Base-by-base conservation (phyloP, 2,329 filamentous ascomycete species). In the Helminthosporium solani region DNA sequence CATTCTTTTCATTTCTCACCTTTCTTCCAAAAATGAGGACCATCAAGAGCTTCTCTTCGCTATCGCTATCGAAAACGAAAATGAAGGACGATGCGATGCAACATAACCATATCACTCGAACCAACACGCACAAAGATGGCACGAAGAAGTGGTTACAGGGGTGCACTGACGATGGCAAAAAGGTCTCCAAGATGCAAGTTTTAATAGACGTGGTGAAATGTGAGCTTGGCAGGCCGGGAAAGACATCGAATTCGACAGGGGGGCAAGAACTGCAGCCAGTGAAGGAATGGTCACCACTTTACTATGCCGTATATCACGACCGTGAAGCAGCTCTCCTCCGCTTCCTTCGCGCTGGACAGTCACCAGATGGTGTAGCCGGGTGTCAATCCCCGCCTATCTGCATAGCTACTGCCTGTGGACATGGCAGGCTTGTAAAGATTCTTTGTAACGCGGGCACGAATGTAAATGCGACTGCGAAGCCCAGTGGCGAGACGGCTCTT, bases 301-400 rank as follows among this genome's bases (percentile, higher is more conserved):
- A 59, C 25, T 58, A 66, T 40, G 64, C 66, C 16, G 61, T 61
- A 14, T 61, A 60, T 23, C 53, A 61, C 44, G 56, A 62, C 42
- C 63, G 66, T 3, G 61, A 67, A 39, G 61, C 64, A 14, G 66
- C 66, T 7, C 58, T 68, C 2, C 46, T 52, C 38, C 61, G 66
- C 46, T 69, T 63, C 25, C 44, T 69, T 21, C 54, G 53, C 39
- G 49, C 40, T 23, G 66, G 64, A 2, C 56, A 57, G 21, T 60
- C 57, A 16, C 58, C 63, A n/a, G 58, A 68, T 43, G 61, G 54
- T 39, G 34, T 44, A 16, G 47, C 52, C 30, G 52, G 47, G 14
- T 52, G 49, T 20, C 58, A 58, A 4, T 46, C 58, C 20, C 57
- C 60, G 33, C 63, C 63, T 3, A 36, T 69, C 7, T 66, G 59